Base-by-base conservation (phyloP, 331 rosid genomes). In the Malus hybrid region DNA sequence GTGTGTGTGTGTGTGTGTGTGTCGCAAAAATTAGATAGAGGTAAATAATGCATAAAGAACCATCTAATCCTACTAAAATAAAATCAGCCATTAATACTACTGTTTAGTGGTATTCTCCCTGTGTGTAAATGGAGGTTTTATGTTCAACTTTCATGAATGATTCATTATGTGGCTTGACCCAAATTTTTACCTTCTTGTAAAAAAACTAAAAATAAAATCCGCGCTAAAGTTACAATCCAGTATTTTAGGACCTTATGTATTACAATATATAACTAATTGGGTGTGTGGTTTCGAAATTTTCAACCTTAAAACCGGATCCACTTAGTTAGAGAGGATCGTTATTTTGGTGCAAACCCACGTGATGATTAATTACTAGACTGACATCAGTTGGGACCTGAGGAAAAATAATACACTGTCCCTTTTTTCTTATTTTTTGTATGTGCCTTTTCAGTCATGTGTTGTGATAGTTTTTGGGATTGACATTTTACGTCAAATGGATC, bases 301-400 rank as follows among this genome's bases (percentile, higher is more conserved):
- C 52, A 34, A 28, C 48, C 42, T 61, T 27, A 78, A 39, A 62
- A 78, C 72, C 48, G 34, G 73, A 50, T 76, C 69, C 67, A 78
- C 61, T 4, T 18, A 29, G 5, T 46, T 22, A 24, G 11, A 48
- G 20, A 61, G 22, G 67, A 78, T 54, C 57, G 18, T 71, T 46
- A n/a, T 20, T 34, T 70, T 32, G 48, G 76, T 56, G 29, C 46
- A 65, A 65, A 18, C 48, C 69, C 48, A 32, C 46, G 4, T 31
- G 44, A 65, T 32, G 3, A 19, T 65, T 65, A 10, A 65, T 65
- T 63, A 29, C 69, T 18, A 11, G 74, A 70, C 48, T 3, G n/a
- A 31, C 52, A 71, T 39, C 22, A 36, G 27, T 32, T 32, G 10
- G 8, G 5, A 18, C 27, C 32, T 10, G 31, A 15, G 5, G 16